Evolutionary conservation across 2,329 filamentous ascomycete genomes (phyloP).

Genomic region (Alternaria tenuissima): DNA sequence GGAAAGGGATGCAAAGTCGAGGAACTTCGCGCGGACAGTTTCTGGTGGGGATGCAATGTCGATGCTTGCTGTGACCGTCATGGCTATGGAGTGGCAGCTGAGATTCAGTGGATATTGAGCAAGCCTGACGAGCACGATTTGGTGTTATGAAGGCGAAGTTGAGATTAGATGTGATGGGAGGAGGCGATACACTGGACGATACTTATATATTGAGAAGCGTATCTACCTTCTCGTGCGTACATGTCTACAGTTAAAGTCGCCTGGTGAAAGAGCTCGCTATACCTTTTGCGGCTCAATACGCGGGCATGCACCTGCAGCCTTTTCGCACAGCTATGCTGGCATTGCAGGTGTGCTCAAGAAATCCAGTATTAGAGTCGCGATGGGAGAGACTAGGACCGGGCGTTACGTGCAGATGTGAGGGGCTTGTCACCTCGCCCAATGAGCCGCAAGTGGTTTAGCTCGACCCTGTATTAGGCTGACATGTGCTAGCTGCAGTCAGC

Average conservation of each 20-base stretch:
- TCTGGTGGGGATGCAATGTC: conserved; percentile 28
- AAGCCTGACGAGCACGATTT: background rate
- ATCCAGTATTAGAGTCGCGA: background rate
- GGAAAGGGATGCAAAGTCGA: conserved; percentile 22
- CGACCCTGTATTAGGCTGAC: background rate
- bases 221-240: background rate
- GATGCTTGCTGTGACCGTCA: conserved; percentile 21
- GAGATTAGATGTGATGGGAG: background rate
- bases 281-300: conserved; percentile 15
- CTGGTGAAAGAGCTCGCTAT: background rate
- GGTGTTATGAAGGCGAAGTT: background rate
- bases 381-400: background rate
- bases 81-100: conserved; percentile 1
- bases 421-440: conserved; percentile 27
- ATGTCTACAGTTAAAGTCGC: background rate
- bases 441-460: conserved; percentile 37
- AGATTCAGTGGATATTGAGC: background rate
- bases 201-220: background rate
- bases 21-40: conserved; percentile 25
- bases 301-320: background rate
- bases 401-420: background rate
- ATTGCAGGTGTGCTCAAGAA: background rate
- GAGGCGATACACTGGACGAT: background rate
- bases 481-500: conserved; percentile 1
- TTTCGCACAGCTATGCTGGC: background rate